These are phyloP conservation scores for sunflower (Helianthus annuus) DNA, from an alignment of 129 eudicot species.

Conservation along the genomic window HanXRQr2.0-SUNRISE NC_035433.2:93529265-93529764, in stretches of 20 bases:
- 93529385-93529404: conserved; percentile 28
- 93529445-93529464: conserved; percentile 36
- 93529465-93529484: conserved; percentile 38
- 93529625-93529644: conserved; percentile 51
- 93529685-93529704: conserved; percentile 29
- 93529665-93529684: background rate
- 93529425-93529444: conserved; percentile 21
- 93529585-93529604: conserved; percentile 44
- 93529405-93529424: conserved; percentile 63
- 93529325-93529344: background rate
- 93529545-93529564: conserved; percentile 55
- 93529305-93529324: background rate
- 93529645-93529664: background rate
- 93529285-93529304: background rate
- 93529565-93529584: conserved; percentile 19
- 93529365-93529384: background rate
- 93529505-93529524: conserved; percentile 33
- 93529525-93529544: conserved; percentile 48
- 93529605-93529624: conserved; percentile 34
- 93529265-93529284: conserved; percentile 49
- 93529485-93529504: conserved; percentile 31
- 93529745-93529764: background rate
- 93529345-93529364: background rate
- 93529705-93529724: conserved; percentile 47
- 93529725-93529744: conserved; percentile 7